Evolutionary conservation across 2,329 filamentous ascomycete genomes (phyloP).

Genomic region (Ophiostoma tasmaniense): DNA sequence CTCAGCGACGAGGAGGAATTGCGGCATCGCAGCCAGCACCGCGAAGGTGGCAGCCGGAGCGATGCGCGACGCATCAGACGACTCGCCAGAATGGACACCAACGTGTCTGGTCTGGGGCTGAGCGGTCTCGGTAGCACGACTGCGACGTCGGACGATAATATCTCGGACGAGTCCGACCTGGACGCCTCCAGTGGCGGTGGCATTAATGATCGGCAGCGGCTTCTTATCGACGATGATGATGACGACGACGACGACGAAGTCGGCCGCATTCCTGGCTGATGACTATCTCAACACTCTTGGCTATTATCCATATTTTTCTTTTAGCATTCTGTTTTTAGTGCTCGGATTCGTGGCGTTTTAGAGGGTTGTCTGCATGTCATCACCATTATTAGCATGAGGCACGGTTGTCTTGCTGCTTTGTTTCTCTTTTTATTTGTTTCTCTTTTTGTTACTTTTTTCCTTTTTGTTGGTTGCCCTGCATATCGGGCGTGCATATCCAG

Average conservation of each 20-base stretch:
- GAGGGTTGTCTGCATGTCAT: neutral
- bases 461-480: neutral
- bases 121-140: slow-evolving; percentile 14
- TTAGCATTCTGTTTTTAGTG: neutral
- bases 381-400: neutral
- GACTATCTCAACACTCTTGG: neutral
- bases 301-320: neutral
- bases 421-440: neutral
- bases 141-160: slow-evolving; percentile 18
- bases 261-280: neutral
- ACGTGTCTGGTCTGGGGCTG: neutral
- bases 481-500: neutral
- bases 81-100: neutral
- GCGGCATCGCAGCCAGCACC: neutral
- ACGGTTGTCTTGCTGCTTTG: neutral
- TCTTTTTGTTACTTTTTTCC: neutral
- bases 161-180: slow-evolving; percentile 8
- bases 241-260: neutral
- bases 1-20: slow-evolving; percentile 14
- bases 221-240: slow-evolving; percentile 1
- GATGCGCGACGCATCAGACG: neutral
- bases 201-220: neutral
- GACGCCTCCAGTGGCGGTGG: slow-evolving; percentile 10
- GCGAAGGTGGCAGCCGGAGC: neutral
- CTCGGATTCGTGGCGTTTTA: neutral